Base-by-base conservation (phyloP, 129 eudicot genomes). In the Apium graveolens region DNA sequence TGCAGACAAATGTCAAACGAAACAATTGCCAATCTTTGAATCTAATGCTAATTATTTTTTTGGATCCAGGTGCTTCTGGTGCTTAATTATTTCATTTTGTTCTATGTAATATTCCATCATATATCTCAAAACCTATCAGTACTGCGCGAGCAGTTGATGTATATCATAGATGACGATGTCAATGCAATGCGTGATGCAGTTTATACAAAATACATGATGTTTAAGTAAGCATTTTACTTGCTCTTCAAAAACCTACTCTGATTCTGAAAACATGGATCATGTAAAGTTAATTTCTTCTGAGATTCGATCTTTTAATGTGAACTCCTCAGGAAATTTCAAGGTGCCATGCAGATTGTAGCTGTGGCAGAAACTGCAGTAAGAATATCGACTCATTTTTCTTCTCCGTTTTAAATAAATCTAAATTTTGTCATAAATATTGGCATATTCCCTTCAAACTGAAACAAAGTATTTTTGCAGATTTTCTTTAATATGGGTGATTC, bases 291-390 rank as follows among this genome's bases (percentile, higher is more conserved):
- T 1, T 31, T 72, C 11, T 42, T 72, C 14, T 12, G 29, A 39
- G 35, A 55, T 70, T 76, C 71, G 44, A 51, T 75, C 34, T 65
- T 62, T 75, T 78, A 8, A 32, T 78, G 79, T 84, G 46, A 14
- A 29, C 29, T 86, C 78, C 21, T 51, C 91, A 96, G 99, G 91
- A 96, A 92, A 88, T 96, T 96, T 78, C 95, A 80, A 89, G 91
- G 90, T 21, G 97, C 97, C 77, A 90, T 96, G 97, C 90, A 96
- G 53, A 83, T 96, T 48, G 85, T 96, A 60, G 99, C 97, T 49
- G 84, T 90, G 78, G 92, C 91, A 44, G 99, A 96, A 89, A 83
- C 87, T 38, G 92, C 91, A 70, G 99, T 96, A 83, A 42, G 84
- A 17, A 43, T 16, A 45, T 69, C 32, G 57, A 18, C 42, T 7